These are phyloP conservation scores for Blastobotrys petasosporus DNA, from an alignment of 1,139 yeast genomes.

Conservation along the genomic window DNA sequence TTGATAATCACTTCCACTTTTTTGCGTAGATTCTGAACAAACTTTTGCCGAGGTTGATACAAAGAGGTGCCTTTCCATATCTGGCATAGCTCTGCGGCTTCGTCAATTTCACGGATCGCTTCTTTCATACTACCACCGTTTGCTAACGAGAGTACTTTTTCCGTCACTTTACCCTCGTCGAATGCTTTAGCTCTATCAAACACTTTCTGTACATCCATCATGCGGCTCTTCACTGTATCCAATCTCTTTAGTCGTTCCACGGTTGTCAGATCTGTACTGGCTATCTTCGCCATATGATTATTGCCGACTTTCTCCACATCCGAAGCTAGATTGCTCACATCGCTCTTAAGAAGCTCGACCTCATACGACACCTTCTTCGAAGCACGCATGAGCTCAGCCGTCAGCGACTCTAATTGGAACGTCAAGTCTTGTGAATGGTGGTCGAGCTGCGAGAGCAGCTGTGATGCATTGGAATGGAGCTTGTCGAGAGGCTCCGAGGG, in stretches of 20 bases:
- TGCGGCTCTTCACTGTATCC: conserved; percentile 25
- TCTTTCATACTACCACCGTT: conserved; percentile 20
- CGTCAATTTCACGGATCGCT: conserved; percentile 23
- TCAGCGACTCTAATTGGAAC: conserved; percentile 27
- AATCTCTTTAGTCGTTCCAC: conserved; percentile 26
- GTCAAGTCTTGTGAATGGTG: conserved; percentile 31
- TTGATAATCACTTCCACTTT: conserved; percentile 21
- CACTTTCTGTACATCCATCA: conserved; percentile 27
- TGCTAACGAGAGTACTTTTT: conserved; percentile 19
- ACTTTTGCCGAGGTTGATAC: conserved; percentile 21
- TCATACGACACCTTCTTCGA: conserved; percentile 33
- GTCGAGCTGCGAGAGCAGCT: conserved; percentile 32
- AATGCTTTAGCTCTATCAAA: conserved; percentile 27
- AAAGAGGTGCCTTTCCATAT: conserved; percentile 31
- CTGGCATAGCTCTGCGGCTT: conserved; percentile 21
- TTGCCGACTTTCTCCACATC: conserved; percentile 23
- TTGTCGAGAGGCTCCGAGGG: conserved; percentile 23
- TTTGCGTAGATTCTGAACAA: conserved; percentile 23
- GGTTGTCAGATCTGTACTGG: conserved; percentile 13
- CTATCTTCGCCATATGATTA: conserved; percentile 21
- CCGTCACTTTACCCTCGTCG: conserved; percentile 23
- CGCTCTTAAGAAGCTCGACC: conserved; percentile 32
- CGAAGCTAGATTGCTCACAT: conserved; percentile 25
- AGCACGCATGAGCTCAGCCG: conserved; percentile 26
- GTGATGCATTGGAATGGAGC: conserved; percentile 30